Conservation (phyloP, 2,329 filamentous ascomycete genomes). For the Colletotrichum theobromicola region DNA sequence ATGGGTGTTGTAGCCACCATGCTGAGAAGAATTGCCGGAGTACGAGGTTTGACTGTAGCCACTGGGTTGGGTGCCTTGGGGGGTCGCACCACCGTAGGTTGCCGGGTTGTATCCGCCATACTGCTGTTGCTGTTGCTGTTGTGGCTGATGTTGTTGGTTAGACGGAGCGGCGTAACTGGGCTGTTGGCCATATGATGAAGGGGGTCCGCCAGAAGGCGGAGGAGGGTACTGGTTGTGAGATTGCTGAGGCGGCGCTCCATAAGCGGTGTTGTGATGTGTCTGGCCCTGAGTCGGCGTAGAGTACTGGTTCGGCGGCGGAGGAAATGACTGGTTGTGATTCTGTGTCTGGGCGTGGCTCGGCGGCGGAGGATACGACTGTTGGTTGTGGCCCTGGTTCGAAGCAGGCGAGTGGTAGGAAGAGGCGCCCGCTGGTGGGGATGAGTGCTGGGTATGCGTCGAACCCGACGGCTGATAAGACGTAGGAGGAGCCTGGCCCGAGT, state of each 20-base stretch:
- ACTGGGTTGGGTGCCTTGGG: constrained; percentile 31
- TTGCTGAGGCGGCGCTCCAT: constrained; percentile 19
- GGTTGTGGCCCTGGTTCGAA: constrained; percentile 22
- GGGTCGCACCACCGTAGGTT: constrained; percentile 31
- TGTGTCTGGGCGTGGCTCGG: constrained; percentile 9
- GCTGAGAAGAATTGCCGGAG: constrained; percentile 20
- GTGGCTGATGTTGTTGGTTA: constrained; percentile 23
- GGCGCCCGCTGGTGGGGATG: constrained; percentile 31
- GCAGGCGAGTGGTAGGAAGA: constrained; percentile 33
- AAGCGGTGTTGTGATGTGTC: constrained; percentile 21
- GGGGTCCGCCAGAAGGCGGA: constrained; percentile 14
- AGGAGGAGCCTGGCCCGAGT: constrained; percentile 69
- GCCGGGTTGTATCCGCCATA: constrained; percentile 33
- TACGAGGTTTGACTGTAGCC: constrained; percentile 35
- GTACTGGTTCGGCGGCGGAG: constrained; percentile 23
- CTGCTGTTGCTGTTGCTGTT: constrained; percentile 14
- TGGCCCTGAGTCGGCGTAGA: constrained; percentile 21
- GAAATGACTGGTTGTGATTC: constrained; percentile 14
- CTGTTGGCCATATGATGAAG: constrained; percentile 18
- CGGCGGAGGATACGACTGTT: constrained; percentile 25
- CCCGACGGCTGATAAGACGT: constrained; percentile 57
- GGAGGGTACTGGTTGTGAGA: constrained; percentile 24
- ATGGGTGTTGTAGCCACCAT: constrained; percentile 15
- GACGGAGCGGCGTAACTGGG: constrained; percentile 21
- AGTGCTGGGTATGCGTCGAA: constrained; percentile 26